Evolutionary conservation across 345 rosid species (phyloP), one percentile per base, ranked within the genome.

Genomic region (Eucalyptus rudis): DNA sequence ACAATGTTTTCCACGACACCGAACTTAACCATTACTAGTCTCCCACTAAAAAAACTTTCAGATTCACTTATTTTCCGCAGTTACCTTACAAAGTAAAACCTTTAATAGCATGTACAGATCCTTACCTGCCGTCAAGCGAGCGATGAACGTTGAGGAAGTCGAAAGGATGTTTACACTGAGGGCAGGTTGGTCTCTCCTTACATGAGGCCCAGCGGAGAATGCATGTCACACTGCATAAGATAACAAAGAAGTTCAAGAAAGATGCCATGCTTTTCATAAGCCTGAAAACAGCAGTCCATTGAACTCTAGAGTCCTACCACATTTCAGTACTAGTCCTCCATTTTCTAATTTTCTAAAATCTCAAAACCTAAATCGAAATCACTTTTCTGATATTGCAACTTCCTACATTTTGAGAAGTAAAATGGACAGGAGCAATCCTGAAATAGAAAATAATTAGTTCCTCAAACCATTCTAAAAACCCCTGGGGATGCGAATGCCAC

Each of bases 161-260:
- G 85, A 98, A 96, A 36, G 98, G 99, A 92, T 92, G 92, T 88
- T 98, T 98, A 89, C 99, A 98, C 91, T 98, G 99, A 90, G 99
- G 99, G 86, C 99, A 98, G 15, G 93, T 94, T 29, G 94, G 96
- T 36, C 91, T 93, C 92, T 94, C 90, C 90, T 90, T 92, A 90
- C 93, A 96, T 8, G 98, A 93, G 27, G 96, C 99, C 99, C 99
- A 97, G 20, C 92, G 98, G 83, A 98, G 98, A 87, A 97, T 97
- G 90, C 99, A 97, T 0, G 92, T 96, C 91, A 94, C 98, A 91
- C 99, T 97, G 91, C 92, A 93, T 25, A 54, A 89, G 90, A 88
- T 58, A 91, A 89, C 33, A 71, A 88, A 89, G 86, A 80, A 90
- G 88, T 87, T 43, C 90, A 87, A 50, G 47, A 47, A 27, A 27